Percentiles rank a stretch among this genome's conserved stretches.
phyloP scores from a whole-genome alignment of 2,329 filamentous ascomycete species.

The Xylariales sp. region DNA sequence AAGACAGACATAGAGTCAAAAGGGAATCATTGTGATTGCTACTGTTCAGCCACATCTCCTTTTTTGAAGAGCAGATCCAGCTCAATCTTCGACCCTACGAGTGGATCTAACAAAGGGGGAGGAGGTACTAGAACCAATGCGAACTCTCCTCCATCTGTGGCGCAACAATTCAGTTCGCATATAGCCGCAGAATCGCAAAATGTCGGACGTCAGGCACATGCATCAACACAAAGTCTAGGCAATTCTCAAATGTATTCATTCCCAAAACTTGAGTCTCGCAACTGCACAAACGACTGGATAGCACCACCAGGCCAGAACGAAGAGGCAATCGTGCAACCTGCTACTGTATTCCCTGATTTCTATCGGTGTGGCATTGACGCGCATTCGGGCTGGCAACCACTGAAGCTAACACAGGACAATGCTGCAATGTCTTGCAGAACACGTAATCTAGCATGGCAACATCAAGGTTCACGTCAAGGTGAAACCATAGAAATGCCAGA shows the following conservation, averaged over 20 bases:
- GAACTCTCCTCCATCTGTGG: background rate
- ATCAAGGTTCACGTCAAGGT: background rate
- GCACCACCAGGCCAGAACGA: conserved; percentile 15
- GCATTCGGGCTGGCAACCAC: conserved; percentile 15
- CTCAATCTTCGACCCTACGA: no score
- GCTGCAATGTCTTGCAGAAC: background rate
- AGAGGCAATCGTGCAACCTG: conserved; percentile 1
- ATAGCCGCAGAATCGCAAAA: background rate
- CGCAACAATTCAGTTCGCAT: conserved; percentile 2
- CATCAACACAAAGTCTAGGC: background rate
- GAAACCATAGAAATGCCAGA: background rate
- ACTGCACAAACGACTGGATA: conserved; percentile 22
- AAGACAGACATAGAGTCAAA: background rate
- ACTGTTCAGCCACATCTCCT: background rate
- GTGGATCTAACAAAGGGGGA: no score
- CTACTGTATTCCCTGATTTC: conserved; percentile 6
- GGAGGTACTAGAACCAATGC: no score
- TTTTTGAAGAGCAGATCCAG: background rate
- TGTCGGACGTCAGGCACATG: background rate
- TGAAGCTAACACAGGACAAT: conserved; percentile 5
- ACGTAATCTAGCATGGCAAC: background rate
- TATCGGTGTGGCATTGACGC: conserved; percentile 22
- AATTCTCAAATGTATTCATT: conserved; percentile 15
- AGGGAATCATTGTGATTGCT: conserved; percentile 1
- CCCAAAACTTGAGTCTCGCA: conserved; percentile 18